Base-by-base conservation (phyloP, 139 green algal genomes). In the Prasinococcaceae sp. region DNA sequence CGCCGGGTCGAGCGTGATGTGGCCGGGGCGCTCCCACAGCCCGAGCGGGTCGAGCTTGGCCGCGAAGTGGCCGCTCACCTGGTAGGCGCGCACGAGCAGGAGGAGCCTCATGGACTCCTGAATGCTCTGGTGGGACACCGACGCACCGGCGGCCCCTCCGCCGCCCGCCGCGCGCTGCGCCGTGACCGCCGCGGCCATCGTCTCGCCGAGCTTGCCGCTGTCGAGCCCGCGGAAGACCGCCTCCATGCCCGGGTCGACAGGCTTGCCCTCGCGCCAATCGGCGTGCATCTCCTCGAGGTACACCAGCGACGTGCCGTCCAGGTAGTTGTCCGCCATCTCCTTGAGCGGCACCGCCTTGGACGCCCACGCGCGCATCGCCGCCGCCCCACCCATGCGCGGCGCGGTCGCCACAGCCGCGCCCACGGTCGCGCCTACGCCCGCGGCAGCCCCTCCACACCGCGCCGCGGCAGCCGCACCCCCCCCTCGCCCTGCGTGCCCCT, bases 241-340 rank as follows among this genome's bases (percentile, higher is more conserved):
- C 2, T 26, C 47, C 30, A 53, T 24, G 20, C 54, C 54, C 1
- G 3, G 25, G 28, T 61, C 51, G 25, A 46, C n/a, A n/a, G n/a
- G n/a, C n/a, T n/a, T n/a, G n/a, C n/a, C n/a, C n/a, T n/a, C n/a
- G n/a, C n/a, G n/a, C 42, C 84, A 94, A 6, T 73, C 65, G 53
- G 86, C 65, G 73, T 94, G 78, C 40, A 95, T 71, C 51, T 92
- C 76, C 65, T 95, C 87, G 32, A 94, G 63, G 58, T 94, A 93
- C 1, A 78, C 77, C 19, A 47, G 72, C 50, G 55, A 81, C 19
- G 80, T 94, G 22, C 78, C 90, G 55, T 94, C 79, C 12, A 95
- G 77, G 54, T 97, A 97, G 30, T 71, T 78, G 61, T 98, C 90
- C 57, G 88, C 87, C 5, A 98, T 60, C 66, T 95, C 90, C 12